Evolutionary conservation across 2,329 filamentous ascomycete species (phyloP), one percentile per base, ranked within the genome.

Genomic region (Botrytis squamosa): DNA sequence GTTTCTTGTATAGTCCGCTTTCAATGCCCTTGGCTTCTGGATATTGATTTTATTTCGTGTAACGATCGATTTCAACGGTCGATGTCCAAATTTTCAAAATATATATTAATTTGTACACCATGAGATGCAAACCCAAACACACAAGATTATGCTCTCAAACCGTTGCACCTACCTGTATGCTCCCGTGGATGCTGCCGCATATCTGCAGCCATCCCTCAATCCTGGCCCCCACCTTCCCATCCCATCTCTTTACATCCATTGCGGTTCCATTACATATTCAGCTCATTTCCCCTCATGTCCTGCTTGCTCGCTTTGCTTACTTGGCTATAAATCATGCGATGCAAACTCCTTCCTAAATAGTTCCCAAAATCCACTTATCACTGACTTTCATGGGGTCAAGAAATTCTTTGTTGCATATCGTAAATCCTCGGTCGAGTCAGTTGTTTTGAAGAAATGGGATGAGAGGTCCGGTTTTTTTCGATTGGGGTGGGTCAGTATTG

Each of bases 371-470:
- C 66, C 66, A 68, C 66, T 68, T 68, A 68, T 68, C 65, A 29
- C 33, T 40, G 33, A 72, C 40, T 64, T 64, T 33, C 12, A 25
- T 40, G 60, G 60, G 36, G 38, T n/a, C 12, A 38, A 40, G 25
- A 63, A 40, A 42, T 18, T 63, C 12, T 42, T 69, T 72, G 71
- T 72, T 72, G 71, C 71, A 72, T 29, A 4, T 72, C 71, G 57
- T 57, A 62, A 46, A 40, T 69, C 40, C 33, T 69, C 71, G 63
- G 71, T 69, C 71, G 71, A 72, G 71, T 72, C 71, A 72, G 70
- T 72, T 18, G 16, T 57, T 68, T n/a, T 38, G 52, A 16, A 33
- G 66, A 42, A 33, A 8, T 68, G 36, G 46, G 46, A 68, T 68
- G 36, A 18, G 4, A 14, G 46, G 25, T 25, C 65, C 65, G n/a